Evolutionary conservation across 257 asterid genomes (phyloP).

Genomic region (Lycium ferocissimum): DNA sequence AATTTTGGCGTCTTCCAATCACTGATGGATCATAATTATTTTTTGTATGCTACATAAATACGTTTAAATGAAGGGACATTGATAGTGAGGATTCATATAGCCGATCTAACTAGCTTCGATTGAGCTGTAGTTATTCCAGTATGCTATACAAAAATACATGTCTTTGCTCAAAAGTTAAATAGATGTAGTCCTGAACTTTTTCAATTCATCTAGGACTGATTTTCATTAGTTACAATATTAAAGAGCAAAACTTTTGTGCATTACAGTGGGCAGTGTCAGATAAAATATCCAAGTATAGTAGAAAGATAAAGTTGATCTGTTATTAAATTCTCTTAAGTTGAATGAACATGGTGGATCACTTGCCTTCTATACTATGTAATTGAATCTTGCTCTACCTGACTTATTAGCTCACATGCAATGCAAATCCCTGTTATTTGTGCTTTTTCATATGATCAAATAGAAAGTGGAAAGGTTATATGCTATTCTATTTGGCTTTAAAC

Average conservation of each 20-base stretch:
- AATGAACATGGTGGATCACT: background rate
- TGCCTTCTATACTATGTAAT: background rate
- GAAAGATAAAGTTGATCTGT: slow-evolving; percentile 19
- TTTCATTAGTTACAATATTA: background rate
- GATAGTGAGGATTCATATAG: background rate
- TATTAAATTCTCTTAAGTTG: background rate
- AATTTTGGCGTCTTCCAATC: slow-evolving; percentile 14
- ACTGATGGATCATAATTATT: background rate
- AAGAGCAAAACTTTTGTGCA: background rate
- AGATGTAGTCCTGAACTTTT: slow-evolving; percentile 1
- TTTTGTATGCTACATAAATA: background rate
- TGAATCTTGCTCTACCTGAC: slow-evolving; percentile 10
- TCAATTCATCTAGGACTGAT: background rate
- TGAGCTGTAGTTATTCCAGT: background rate
- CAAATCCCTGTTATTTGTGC: background rate
- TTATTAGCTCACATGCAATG: background rate
- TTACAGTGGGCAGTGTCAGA: background rate
- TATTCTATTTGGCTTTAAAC: background rate
- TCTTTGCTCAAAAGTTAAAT: background rate
- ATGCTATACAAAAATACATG: background rate
- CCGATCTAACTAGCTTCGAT: background rate
- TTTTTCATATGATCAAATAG: background rate
- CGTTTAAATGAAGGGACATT: background rate
- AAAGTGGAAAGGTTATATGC: background rate
- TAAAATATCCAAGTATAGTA: background rate